Conservation (phyloP, 2,329 filamentous ascomycete species). For the Paecilomyces niveus region DNA sequence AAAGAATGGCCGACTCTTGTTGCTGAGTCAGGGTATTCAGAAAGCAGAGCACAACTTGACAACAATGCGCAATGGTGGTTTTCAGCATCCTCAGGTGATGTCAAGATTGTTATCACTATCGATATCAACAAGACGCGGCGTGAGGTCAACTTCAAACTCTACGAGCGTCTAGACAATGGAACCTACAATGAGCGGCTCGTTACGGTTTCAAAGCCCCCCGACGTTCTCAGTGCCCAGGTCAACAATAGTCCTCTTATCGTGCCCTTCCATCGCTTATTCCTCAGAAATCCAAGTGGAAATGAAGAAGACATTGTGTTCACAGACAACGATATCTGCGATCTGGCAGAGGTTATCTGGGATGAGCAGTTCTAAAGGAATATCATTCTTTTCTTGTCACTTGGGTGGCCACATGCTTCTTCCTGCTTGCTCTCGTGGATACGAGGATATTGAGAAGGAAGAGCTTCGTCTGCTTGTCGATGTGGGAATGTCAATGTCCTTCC, state of each 20-base stretch:
- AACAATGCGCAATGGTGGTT: neutral
- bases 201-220: neutral
- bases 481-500: constrained; percentile 18
- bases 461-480: constrained; percentile 20
- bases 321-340: constrained; percentile 4
- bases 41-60: neutral
- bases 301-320: neutral
- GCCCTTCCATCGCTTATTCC: neutral
- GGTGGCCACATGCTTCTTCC: constrained; percentile 22
- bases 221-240: neutral
- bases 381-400: constrained; percentile 22
- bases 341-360: constrained; percentile 4
- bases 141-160: neutral
- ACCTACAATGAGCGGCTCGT: neutral
- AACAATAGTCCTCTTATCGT: neutral
- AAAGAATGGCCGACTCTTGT: neutral
- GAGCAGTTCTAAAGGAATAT: constrained; percentile 5
- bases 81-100: neutral
- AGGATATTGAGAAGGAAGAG: constrained; percentile 19
- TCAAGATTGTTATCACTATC: neutral
- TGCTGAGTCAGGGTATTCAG: neutral
- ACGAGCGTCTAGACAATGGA: neutral
- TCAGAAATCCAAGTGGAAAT: neutral
- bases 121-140: neutral
- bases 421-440: constrained; percentile 21